Base-by-base conservation (phyloP, 176 grass and related monocot species). In the Panicum miliaceum region DNA sequence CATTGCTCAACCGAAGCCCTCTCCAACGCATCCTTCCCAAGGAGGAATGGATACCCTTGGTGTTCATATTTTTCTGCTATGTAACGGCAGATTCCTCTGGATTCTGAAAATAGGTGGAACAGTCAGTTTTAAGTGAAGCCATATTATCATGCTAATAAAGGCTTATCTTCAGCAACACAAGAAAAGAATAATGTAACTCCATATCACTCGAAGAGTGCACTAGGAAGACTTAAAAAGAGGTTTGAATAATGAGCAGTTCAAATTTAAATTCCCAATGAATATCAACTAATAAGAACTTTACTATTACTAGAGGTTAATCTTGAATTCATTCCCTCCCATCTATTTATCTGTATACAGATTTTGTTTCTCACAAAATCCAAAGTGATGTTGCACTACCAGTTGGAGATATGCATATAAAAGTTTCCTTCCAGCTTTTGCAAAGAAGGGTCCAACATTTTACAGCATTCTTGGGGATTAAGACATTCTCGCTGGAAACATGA, bases 1-100 rank as follows among this genome's bases (percentile, higher is more conserved):
- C 95, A 98, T 90, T 98, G 92, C 82, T 98, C 95, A 12, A 98
- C 91, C 6, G 87, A 94, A 76, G 88, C 92, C 82, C 92, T 94
- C 75, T 97, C 92, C 27, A 95, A 89, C 53, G 90, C 67, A 83
- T 98, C 92, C 43, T 80, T 87, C 64, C 95, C 95, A 68, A 98
- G 79, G 60, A 98, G 92, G 36, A 82, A 93, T 45, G 48, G 78
- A 32, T 88, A 84, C 45, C 90, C 92, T 11, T 32, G 85, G 26
- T 83, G 38, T 76, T 88, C 78, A 64, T 94, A 94, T 53, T 79
- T 91, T 73, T 94, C 92, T 83, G 89, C 77, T 36, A 95, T 54
- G 61, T 95, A 88, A 13, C 80, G 89, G 71, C 95, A 95, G 71
- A 98, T 98, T 60, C 84, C 91, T 90, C 95, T 94, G 65, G 95